Percentiles rank a stretch among this genome's conserved stretches.
phyloP scores from a whole-genome alignment of 352 stramenopile species.

The Phytophthora parvispora region DNA sequence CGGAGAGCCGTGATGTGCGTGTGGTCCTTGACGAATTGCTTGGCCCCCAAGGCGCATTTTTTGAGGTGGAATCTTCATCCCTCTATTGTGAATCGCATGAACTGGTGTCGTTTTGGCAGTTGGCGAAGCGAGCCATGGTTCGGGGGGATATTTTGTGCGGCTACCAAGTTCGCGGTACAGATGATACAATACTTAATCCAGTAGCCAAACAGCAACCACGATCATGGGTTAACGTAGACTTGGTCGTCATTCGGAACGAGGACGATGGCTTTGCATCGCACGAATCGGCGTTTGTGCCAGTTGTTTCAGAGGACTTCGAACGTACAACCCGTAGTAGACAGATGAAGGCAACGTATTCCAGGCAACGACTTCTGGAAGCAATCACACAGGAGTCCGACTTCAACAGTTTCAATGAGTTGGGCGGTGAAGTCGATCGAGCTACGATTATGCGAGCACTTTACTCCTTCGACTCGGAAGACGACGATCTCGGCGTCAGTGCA shows the following conservation, averaged over 20 bases:
- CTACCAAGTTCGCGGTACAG: constrained; percentile 60
- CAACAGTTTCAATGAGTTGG: constrained; percentile 38
- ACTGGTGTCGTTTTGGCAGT: constrained; percentile 77
- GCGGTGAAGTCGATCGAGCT: constrained; percentile 28
- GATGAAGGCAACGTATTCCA: constrained; percentile 55
- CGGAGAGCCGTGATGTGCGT: constrained; percentile 84
- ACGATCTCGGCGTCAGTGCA: neutral
- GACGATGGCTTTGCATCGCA: constrained; percentile 32
- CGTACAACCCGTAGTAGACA: constrained; percentile 45
- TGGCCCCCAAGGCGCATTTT: constrained; percentile 65
- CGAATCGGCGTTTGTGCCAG: constrained; percentile 21
- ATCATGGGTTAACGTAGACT: constrained; percentile 60
- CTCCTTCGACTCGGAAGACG: constrained; percentile 38
- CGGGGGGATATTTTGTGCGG: constrained; percentile 80
- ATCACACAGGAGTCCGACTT: constrained; percentile 64
- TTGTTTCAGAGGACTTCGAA: constrained; percentile 53
- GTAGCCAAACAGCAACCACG: constrained; percentile 45
- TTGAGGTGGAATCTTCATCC: constrained; percentile 67
- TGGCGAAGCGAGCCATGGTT: constrained; percentile 60
- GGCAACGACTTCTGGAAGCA: constrained; percentile 60
- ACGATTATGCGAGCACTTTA: constrained; percentile 48
- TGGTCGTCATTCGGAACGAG: constrained; percentile 69
- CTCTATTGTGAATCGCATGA: constrained; percentile 62
- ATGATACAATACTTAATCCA: constrained; percentile 77
- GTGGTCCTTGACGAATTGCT: constrained; percentile 78